Evolutionary conservation across 352 stramenopile species (phyloP), one percentile per base, ranked within the genome.

Genomic region (Blastocystis hominis): DNA sequence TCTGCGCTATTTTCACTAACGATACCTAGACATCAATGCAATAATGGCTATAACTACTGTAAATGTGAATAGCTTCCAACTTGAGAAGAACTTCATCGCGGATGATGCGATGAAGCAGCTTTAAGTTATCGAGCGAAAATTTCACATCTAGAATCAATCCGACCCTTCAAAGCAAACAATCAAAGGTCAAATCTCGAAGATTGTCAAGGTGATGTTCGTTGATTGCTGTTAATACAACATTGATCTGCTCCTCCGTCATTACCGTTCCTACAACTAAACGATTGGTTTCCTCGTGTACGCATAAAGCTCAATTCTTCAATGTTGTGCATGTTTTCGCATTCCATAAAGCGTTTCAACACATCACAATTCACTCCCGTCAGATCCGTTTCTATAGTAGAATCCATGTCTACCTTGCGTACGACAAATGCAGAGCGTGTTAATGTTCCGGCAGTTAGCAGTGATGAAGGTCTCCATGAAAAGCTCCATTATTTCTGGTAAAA

Each of bases 351-450:
- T 53, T 84, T 64, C 44, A 84, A 64, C 50, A 84, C 53, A 3
- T 84, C 72, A 64, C 36, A 53, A 34, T 34, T 44, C 13, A 84
- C 36, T 10, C 47, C 72, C 0, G 13, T 64, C 34, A 84, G 68
- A 64, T 84, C 72, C 20, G 62, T 64, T 46, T 84, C 72, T 84
- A 61, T 30, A 10, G 4, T 53, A 36, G 7, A 42, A 53, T 15
- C 4, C 36, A 1, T 7, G n/a, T n/a, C 24, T 34, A 30, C 5
- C 38, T 38, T 9, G 5, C 7, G 7, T 68, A 84, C 72, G 72
- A 69, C 72, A 84, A n/a, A 84, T 9, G 50, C 72, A 84, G 20
- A 84, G 50, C 5, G 72, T 84, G 40, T 84, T 84, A 30, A 84
- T 84, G 34, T 64, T 69, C 15, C 17, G 10, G 56, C 72, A 84